Evolutionary conservation across 2,329 filamentous ascomycete genomes (phyloP).

Genomic region (Aspergillus caelatus): DNA sequence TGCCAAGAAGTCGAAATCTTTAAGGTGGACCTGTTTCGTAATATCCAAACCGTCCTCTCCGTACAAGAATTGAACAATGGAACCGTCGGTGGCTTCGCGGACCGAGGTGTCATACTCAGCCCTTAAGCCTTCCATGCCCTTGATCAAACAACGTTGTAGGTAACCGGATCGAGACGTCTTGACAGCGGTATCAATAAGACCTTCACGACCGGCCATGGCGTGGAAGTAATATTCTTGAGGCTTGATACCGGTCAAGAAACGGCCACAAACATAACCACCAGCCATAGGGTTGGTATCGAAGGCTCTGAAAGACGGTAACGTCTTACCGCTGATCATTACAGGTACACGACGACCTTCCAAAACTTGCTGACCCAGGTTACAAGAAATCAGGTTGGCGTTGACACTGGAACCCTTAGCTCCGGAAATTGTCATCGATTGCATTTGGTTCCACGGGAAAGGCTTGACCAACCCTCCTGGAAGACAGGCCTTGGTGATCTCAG

Average conservation of each 20-base stretch:
- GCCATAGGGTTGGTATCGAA: slow-evolving; percentile 88
- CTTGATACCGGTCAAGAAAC: slow-evolving; percentile 96
- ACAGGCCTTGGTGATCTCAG: slow-evolving; percentile 75
- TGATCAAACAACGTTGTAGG: slow-evolving; percentile 93
- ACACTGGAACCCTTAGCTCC: slow-evolving; percentile 92
- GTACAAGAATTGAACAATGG: slow-evolving; percentile 91
- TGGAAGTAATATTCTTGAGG: slow-evolving; percentile 99
- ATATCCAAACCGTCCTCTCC: slow-evolving; percentile 95
- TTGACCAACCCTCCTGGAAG: slow-evolving; percentile 84
- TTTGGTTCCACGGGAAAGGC: slow-evolving; percentile 93
- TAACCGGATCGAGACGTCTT: slow-evolving; percentile 98
- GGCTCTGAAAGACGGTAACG: slow-evolving; percentile 87
- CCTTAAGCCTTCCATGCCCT: slow-evolving; percentile 93
- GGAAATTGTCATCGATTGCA: slow-evolving; percentile 98
- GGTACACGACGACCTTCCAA: slow-evolving; percentile 93
- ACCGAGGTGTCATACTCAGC: slow-evolving; percentile 95
- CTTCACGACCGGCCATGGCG: slow-evolving; percentile 98
- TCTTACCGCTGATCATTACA: slow-evolving; percentile 97
- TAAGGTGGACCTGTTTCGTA: slow-evolving; percentile 88
- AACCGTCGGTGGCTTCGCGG: slow-evolving; percentile 82
- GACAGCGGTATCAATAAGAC: slow-evolving; percentile 97
- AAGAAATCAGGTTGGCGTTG: slow-evolving; percentile 97
- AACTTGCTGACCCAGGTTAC: slow-evolving; percentile 95
- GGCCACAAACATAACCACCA: slow-evolving; percentile 90
- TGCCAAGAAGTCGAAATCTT: slow-evolving; percentile 86